A percentile compares a stretch with the other conserved stretches of the same genome.
phyloP scores from a whole-genome alignment of 495 filamentous ascomycete species.

The Daldinia grandis region DNA sequence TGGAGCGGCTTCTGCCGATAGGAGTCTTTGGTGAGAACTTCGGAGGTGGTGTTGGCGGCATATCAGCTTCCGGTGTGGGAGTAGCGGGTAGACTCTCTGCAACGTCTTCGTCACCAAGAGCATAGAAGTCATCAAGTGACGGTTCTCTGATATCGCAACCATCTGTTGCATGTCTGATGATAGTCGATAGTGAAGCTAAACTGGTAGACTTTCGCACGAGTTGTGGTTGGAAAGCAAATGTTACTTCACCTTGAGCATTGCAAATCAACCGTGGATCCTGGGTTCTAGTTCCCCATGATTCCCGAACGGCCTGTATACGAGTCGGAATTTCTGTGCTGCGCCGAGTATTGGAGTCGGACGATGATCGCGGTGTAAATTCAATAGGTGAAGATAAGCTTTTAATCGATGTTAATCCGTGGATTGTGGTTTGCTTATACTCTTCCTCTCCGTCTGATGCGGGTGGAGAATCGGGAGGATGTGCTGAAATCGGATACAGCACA shows the following conservation, averaged over 20 bases:
- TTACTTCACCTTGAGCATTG: background rate
- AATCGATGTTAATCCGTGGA: background rate
- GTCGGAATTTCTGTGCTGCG: background rate
- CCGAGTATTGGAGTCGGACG: slow-evolving; percentile 8
- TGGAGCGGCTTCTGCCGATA: slow-evolving; percentile 45
- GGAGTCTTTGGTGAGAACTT: slow-evolving; percentile 38
- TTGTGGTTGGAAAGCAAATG: background rate
- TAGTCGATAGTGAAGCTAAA: slow-evolving; percentile 28
- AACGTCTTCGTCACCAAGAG: slow-evolving; percentile 58
- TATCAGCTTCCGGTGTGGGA: slow-evolving; percentile 14
- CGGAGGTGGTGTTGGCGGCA: slow-evolving; percentile 32
- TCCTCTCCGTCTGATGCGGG: slow-evolving; percentile 29
- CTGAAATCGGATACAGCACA: slow-evolving; percentile 3
- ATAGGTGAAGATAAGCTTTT: slow-evolving; percentile 25
- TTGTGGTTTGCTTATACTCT: background rate
- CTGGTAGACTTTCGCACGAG: slow-evolving; percentile 40
- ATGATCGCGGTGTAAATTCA: slow-evolving; percentile 16
- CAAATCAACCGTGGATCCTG: slow-evolving; percentile 26
- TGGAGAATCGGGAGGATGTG: slow-evolving; percentile 28
- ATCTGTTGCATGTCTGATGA: slow-evolving; percentile 3
- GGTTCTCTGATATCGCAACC: slow-evolving; percentile 49
- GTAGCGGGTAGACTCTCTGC: slow-evolving; percentile 46
- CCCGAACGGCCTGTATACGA: background rate
- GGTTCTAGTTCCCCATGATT: slow-evolving; percentile 39
- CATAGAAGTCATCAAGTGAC: slow-evolving; percentile 55